A percentile compares a stretch with the other conserved stretches of the same genome.
Conservation (phyloP, 768 basidiomycete genomes). For the Lentinula edodes region DNA sequence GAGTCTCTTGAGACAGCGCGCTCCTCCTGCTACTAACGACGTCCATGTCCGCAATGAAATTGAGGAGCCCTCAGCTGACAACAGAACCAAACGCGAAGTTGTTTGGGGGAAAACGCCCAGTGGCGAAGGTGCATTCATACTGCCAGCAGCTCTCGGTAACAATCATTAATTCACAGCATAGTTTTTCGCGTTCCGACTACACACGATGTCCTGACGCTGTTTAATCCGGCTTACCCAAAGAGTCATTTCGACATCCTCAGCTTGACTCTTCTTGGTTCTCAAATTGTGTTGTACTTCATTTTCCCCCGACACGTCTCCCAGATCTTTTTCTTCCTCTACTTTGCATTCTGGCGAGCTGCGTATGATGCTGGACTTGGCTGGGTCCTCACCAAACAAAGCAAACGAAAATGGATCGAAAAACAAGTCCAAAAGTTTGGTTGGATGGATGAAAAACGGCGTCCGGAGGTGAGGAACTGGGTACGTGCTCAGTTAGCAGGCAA, state of each 20-base stretch:
- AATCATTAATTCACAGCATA: constrained; percentile 23
- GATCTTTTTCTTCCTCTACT: constrained; percentile 82
- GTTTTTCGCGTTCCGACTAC: constrained; percentile 94
- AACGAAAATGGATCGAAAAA: constrained; percentile 88
- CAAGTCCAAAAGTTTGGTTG: constrained; percentile 76
- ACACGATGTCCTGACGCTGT: constrained; percentile 83
- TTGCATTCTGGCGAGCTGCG: constrained; percentile 87
- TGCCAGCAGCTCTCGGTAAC: constrained; percentile 1
- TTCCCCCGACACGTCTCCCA: constrained; percentile 53
- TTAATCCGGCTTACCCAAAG: constrained; percentile 78
- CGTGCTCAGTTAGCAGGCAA: constrained; percentile 80
- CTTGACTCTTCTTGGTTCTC: constrained; percentile 70
- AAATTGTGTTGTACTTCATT: constrained; percentile 65
- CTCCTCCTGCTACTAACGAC: background rate
- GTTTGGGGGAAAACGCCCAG: constrained; percentile 87
- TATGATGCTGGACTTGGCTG: constrained; percentile 94
- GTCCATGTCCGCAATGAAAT: constrained; percentile 9
- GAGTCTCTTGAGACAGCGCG: constrained; percentile 8
- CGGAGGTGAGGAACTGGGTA: constrained; percentile 75
- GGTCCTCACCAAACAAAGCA: constrained; percentile 93
- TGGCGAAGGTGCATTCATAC: constrained; percentile 56
- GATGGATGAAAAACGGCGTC: constrained; percentile 72
- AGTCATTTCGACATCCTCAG: constrained; percentile 87
- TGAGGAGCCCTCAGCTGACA: constrained; percentile 14
- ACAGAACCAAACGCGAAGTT: constrained; percentile 40